Conservation (phyloP, 305 asterid genomes). For the Fraxinus sp. region DNA sequence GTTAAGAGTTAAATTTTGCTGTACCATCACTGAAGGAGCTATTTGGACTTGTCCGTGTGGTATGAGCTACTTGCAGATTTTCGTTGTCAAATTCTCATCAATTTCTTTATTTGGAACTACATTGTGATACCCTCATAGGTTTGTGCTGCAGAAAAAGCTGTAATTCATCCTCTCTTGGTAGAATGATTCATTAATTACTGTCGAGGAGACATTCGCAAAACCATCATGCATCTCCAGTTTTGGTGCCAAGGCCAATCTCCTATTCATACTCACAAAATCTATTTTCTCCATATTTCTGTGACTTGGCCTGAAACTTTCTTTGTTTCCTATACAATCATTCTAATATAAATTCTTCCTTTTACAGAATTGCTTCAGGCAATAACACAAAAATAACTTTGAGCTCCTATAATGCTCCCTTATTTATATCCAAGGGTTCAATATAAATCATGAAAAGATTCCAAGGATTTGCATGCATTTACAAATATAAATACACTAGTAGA, state of each 20-base stretch:
- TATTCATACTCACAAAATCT: constrained; percentile 18
- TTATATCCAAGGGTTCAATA: not conserved
- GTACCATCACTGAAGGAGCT: constrained; percentile 63
- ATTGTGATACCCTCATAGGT: constrained; percentile 51
- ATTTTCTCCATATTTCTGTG: constrained; percentile 27
- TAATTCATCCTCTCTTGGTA: constrained; percentile 56
- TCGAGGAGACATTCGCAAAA: constrained; percentile 84
- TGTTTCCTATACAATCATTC: not conserved
- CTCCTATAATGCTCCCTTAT: not conserved
- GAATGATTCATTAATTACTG: constrained; percentile 65
- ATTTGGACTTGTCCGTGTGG: constrained; percentile 54
- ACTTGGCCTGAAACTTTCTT: not conserved
- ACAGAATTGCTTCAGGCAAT: not conserved
- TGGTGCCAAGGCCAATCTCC: constrained; percentile 79
- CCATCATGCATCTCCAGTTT: constrained; percentile 80
- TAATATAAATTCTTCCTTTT: not conserved
- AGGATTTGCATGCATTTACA: not conserved
- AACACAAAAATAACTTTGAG: not conserved
- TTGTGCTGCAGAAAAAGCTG: constrained; percentile 64
- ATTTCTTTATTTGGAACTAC: constrained; percentile 21
- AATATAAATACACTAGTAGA: not conserved
- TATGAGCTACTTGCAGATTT: constrained; percentile 32
- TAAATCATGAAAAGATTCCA: not conserved
- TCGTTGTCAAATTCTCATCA: constrained; percentile 11
- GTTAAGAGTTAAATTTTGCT: constrained; percentile 56